Evolutionary conservation across 1,139 yeast species (phyloP).

Genomic region (Nadsonia starkeyi-henricii): DNA sequence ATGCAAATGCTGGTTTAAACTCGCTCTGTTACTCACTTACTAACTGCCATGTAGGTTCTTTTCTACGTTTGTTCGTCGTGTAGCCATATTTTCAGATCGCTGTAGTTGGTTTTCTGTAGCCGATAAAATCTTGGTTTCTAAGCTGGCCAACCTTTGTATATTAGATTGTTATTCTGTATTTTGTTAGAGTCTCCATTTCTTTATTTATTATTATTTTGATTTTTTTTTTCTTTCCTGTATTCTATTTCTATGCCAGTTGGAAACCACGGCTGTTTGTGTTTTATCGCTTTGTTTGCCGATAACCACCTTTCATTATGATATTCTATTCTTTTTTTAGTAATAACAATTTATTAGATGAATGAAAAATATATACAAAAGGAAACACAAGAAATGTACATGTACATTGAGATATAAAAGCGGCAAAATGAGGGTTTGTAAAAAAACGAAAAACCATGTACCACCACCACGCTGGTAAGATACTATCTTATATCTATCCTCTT

Average conservation of each 20-base stretch:
- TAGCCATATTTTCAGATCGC: slow-evolving; percentile 44
- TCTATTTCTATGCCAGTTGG: no score
- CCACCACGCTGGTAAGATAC: no score
- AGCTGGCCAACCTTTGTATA: slow-evolving; percentile 1
- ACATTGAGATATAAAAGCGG: no score
- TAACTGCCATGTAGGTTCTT: slow-evolving; percentile 23
- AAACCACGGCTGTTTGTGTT: no score
- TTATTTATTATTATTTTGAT: no score
- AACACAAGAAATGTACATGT: background rate
- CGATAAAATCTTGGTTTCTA: background rate
- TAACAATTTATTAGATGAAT: background rate
- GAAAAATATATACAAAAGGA: background rate
- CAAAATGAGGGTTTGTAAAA: no score
- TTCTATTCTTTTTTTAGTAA: background rate
- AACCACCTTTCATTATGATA: no score
- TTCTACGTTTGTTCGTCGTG: slow-evolving; percentile 88
- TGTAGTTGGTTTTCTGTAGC: background rate
- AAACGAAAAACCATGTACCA: no score
- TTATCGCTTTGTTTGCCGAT: no score
- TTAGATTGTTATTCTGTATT: background rate
- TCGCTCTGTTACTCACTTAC: background rate
- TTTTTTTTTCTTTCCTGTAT: no score
- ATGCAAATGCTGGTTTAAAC: no score
- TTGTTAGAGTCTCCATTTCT: background rate
- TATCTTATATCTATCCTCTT: no score